Evolutionary conservation across 768 basidiomycete species (phyloP).

Genomic region (Boletus fagicola): DNA sequence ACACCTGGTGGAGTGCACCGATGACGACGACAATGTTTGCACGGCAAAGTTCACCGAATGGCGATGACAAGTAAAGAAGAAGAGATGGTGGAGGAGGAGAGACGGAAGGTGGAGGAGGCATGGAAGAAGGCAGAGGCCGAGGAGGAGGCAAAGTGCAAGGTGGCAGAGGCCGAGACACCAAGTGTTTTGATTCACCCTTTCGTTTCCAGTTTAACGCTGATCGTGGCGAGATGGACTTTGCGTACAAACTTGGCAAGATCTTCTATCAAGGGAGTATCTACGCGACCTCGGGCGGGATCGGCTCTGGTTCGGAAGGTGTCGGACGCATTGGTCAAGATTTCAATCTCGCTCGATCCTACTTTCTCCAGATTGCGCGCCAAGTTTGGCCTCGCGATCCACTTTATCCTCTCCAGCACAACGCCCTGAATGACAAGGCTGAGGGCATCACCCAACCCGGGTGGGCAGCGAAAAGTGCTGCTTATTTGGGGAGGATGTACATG

Average conservation of each 20-base stretch:
- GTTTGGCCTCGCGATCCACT: slow-evolving; percentile 85
- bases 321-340: slow-evolving; percentile 84
- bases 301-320: slow-evolving; percentile 89
- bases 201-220: slow-evolving; percentile 84
- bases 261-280: slow-evolving; percentile 97
- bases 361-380: slow-evolving; percentile 75
- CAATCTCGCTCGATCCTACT: slow-evolving; percentile 75
- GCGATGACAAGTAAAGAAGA: too few species aligned
- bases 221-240: slow-evolving; percentile 84
- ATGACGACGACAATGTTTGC: too few species aligned
- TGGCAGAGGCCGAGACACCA: too few species aligned
- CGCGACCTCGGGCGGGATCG: slow-evolving; percentile 70
- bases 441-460: slow-evolving; percentile 49
- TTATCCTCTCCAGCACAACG: slow-evolving; percentile 47
- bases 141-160: too few species aligned
- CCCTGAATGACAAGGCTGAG: slow-evolving; percentile 48
- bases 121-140: too few species aligned
- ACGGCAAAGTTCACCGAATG: too few species aligned
- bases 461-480: slow-evolving; percentile 81
- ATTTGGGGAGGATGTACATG: slow-evolving; percentile 90
- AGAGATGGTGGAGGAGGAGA: too few species aligned
- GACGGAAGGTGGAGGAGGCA: too few species aligned
- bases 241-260: slow-evolving; percentile 90
- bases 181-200: background rate
- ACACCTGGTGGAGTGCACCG: too few species aligned